Percentiles rank a stretch among this genome's conserved stretches.
These are phyloP conservation scores for Alnus rubra DNA, from an alignment of 306 rosid species.

Conservation along the genomic window DNA sequence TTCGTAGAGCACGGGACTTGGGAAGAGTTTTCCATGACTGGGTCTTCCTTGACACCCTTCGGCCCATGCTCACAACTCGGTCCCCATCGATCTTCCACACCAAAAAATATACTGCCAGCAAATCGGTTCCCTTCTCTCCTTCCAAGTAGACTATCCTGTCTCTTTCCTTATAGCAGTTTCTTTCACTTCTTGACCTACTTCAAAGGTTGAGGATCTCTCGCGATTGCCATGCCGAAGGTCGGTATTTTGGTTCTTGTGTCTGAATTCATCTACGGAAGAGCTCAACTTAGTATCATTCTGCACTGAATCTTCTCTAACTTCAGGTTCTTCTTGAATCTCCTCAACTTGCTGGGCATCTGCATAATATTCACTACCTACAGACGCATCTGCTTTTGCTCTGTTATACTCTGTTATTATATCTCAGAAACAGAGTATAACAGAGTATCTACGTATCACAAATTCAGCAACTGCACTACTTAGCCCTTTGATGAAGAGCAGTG, in stretches of 20 bases:
- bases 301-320: conserved; percentile 90
- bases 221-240: conserved; percentile 41
- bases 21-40: too few species aligned
- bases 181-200: conserved; percentile 51
- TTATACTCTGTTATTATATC: too few species aligned
- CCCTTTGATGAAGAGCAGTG: too few species aligned
- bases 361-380: conserved; percentile 42
- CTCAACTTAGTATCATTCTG: conserved; percentile 86
- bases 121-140: conserved; percentile 72
- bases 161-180: conserved; percentile 95
- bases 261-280: conserved; percentile 94
- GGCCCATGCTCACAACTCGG: conserved; percentile 48
- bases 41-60: conserved; percentile 89
- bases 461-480: too few species aligned
- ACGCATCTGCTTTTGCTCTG: conserved; percentile 36
- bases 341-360: conserved; percentile 29
- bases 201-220: conserved; percentile 57
- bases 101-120: conserved; percentile 69
- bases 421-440: too few species aligned
- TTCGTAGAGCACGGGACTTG: too few species aligned
- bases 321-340: conserved; percentile 75
- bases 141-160: conserved; percentile 89
- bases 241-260: conserved; percentile 87
- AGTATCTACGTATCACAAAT: too few species aligned
- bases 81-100: conserved; percentile 84